phyloP scores from a whole-genome alignment of 2,329 filamentous ascomycete species.

The Penicillium hordei region DNA sequence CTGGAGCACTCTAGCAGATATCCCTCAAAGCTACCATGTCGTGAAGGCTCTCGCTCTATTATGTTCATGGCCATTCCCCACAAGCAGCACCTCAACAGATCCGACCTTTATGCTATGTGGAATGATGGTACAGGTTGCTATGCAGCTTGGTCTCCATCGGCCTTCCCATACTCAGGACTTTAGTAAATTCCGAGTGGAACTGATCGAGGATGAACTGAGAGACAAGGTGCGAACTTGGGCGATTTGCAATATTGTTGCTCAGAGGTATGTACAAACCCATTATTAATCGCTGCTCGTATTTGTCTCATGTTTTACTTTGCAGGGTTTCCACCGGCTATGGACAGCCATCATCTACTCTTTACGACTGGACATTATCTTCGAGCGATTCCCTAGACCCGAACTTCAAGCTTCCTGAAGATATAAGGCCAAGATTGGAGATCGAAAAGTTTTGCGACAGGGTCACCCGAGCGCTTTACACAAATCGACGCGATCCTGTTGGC shows the following conservation, averaged over 20 bases:
- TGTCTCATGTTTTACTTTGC: constrained; percentile 7
- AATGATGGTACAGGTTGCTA: constrained; percentile 67
- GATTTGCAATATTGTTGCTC: constrained; percentile 66
- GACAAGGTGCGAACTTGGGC: constrained; percentile 68
- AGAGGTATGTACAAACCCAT: constrained; percentile 51
- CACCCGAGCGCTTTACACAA: constrained; percentile 57
- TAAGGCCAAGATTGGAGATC: constrained; percentile 54
- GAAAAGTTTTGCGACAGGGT: constrained; percentile 61
- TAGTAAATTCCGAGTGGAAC: constrained; percentile 51
- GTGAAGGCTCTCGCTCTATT: constrained; percentile 64
- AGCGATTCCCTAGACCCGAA: constrained; percentile 46
- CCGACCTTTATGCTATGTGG: constrained; percentile 66
- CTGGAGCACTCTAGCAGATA: constrained; percentile 61
- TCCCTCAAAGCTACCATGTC: constrained; percentile 64
- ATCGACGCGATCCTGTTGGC: constrained; percentile 55
- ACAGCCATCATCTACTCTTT: constrained; percentile 62
- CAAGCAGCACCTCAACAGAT: constrained; percentile 62
- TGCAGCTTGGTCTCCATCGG: constrained; percentile 65
- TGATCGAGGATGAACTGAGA: constrained; percentile 62
- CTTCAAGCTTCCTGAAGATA: constrained; percentile 53
- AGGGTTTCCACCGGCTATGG: constrained; percentile 68
- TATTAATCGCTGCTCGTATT: neutral
- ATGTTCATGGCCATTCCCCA: constrained; percentile 65
- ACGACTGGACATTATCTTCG: constrained; percentile 57
- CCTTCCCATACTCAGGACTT: constrained; percentile 63